Evolutionary conservation across 345 rosid species (phyloP).

Genomic region (Excoecaria agallocha): DNA sequence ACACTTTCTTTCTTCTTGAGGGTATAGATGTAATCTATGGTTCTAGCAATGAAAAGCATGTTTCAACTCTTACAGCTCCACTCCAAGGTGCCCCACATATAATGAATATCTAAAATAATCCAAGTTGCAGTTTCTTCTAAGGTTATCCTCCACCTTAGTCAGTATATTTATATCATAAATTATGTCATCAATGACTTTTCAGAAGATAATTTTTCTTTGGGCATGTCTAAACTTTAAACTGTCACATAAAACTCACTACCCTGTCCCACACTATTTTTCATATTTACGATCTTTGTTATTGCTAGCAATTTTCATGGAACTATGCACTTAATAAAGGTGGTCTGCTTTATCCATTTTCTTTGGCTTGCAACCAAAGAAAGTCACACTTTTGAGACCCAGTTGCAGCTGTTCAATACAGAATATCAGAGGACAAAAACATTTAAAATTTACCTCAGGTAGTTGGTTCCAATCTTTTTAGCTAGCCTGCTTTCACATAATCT

Average conservation of each 20-base stretch:
- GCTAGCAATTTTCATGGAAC: no score
- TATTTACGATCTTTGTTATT: no score
- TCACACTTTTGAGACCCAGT: no score
- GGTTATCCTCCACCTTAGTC: neutral
- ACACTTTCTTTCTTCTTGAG: neutral
- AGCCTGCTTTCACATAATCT: neutral
- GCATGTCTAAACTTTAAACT: neutral
- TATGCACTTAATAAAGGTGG: no score
- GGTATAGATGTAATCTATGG: constrained; percentile 3
- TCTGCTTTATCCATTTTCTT: neutral
- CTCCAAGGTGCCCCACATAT: neutral
- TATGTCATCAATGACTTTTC: neutral
- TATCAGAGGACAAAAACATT: neutral
- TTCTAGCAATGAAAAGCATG: constrained; percentile 8
- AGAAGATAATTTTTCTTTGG: constrained; percentile 1
- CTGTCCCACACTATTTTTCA: neutral
- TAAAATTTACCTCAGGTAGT: neutral
- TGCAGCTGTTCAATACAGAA: neutral
- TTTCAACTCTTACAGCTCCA: constrained; percentile 8
- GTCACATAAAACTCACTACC: neutral
- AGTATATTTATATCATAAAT: neutral
- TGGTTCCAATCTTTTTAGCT: neutral
- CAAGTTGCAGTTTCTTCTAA: neutral
- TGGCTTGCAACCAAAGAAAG: neutral
- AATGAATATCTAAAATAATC: neutral